Percentiles rank a stretch among this genome's conserved stretches.
Conservation (phyloP, 768 basidiomycete genomes). For the Lentinula raphanica region DNA sequence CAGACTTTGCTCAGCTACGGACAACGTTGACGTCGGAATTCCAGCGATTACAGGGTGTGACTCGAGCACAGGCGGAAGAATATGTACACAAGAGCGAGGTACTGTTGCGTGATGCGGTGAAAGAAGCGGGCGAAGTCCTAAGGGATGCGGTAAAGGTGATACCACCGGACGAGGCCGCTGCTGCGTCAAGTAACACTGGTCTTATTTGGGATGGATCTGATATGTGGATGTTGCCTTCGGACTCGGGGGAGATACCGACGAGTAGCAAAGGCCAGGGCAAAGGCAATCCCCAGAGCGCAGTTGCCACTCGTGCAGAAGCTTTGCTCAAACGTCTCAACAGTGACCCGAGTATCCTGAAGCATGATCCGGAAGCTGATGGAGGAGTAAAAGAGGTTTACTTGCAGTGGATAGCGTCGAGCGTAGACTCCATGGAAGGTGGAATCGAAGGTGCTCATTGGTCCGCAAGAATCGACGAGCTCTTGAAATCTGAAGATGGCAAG, state of each 20-base stretch:
- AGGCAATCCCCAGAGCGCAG: slow-evolving; percentile 45
- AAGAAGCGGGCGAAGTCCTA: slow-evolving; percentile 76
- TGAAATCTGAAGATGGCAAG: slow-evolving; percentile 45
- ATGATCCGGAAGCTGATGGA: slow-evolving; percentile 68
- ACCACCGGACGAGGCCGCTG: slow-evolving; percentile 59
- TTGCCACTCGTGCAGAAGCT: slow-evolving; percentile 72
- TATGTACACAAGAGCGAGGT: slow-evolving; percentile 74
- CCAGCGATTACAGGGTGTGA: slow-evolving; percentile 70
- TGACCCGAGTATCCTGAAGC: slow-evolving; percentile 69
- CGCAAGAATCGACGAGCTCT: slow-evolving; percentile 38
- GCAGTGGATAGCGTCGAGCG: slow-evolving; percentile 51
- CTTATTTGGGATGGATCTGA: slow-evolving; percentile 83
- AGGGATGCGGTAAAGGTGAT: slow-evolving; percentile 90
- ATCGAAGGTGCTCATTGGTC: slow-evolving; percentile 56
- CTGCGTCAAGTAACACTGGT: slow-evolving; percentile 21
- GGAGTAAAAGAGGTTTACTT: slow-evolving; percentile 48
- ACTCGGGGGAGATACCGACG: slow-evolving; percentile 19
- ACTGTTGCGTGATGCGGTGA: slow-evolving; percentile 61
- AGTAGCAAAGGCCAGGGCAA: slow-evolving; percentile 32
- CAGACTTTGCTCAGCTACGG: slow-evolving; percentile 68
- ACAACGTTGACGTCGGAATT: slow-evolving; percentile 60
- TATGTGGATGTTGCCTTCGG: slow-evolving; percentile 71
- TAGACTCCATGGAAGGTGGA: slow-evolving; percentile 46
- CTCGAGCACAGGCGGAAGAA: slow-evolving; percentile 75
- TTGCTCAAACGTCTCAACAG: slow-evolving; percentile 67